Percentiles rank a stretch among this genome's conserved stretches.
phyloP scores from a whole-genome alignment of 495 filamentous ascomycete species.

The Penicillium parvum region DNA sequence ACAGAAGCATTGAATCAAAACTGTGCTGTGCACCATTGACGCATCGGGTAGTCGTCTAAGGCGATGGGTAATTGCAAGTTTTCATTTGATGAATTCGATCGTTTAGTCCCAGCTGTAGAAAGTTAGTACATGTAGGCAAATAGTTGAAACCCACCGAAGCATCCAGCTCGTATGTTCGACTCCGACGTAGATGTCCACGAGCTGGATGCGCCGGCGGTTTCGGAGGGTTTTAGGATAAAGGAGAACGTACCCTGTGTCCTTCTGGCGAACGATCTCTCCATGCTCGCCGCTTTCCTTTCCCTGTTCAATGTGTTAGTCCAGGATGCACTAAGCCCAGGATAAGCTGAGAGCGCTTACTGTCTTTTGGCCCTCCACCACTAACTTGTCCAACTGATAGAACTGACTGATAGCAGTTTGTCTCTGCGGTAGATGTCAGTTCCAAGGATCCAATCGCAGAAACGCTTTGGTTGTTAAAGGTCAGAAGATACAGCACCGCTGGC shows the following conservation, averaged over 20 bases:
- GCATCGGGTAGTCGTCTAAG: conserved; percentile 6
- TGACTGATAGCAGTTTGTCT: conserved; percentile 92
- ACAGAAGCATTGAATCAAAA: conserved; percentile 20
- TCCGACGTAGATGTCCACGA: too few species aligned
- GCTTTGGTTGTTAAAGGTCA: too few species aligned
- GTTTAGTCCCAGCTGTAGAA: conserved; percentile 45
- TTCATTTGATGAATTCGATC: neutral
- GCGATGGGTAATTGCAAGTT: conserved; percentile 10
- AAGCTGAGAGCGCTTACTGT: conserved; percentile 32
- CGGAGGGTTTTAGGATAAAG: too few species aligned
- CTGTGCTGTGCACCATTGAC: conserved; percentile 2
- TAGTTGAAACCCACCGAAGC: too few species aligned
- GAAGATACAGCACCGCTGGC: too few species aligned
- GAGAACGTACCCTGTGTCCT: conserved; percentile 68
- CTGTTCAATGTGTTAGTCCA: conserved; percentile 32
- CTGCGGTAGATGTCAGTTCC: conserved; percentile 44
- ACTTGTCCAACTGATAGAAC: conserved; percentile 85
- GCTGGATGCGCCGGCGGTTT: too few species aligned
- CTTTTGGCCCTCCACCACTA: conserved; percentile 89
- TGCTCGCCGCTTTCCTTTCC: conserved; percentile 70
- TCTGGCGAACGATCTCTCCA: conserved; percentile 71
- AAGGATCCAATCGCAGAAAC: too few species aligned
- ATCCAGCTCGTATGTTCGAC: too few species aligned
- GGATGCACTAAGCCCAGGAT: neutral
- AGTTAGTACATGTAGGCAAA: conserved; percentile 5